phyloP scores from a whole-genome alignment of 768 basidiomycete species.

The Suillus ampliporus region DNA sequence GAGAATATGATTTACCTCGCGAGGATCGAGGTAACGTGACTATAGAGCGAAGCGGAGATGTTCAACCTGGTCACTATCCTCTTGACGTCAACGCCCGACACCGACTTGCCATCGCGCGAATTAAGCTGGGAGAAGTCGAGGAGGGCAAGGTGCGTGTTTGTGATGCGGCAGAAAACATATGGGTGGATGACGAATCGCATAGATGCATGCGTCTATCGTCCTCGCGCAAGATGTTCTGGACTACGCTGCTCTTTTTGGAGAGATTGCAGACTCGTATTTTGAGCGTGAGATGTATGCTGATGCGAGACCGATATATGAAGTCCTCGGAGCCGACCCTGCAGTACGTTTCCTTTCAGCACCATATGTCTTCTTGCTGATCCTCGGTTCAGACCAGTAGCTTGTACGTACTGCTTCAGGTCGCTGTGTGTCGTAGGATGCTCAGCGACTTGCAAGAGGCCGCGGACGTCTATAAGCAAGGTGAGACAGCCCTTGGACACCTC shows the following conservation, averaged over 20 bases:
- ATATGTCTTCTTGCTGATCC: not conserved
- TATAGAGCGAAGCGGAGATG: slow-evolving; percentile 47
- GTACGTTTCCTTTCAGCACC: slow-evolving; percentile 46
- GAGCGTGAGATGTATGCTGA: slow-evolving; percentile 77
- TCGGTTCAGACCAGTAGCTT: slow-evolving; percentile 69
- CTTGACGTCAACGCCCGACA: slow-evolving; percentile 83
- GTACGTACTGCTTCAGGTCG: slow-evolving; percentile 76
- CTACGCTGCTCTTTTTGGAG: slow-evolving; percentile 78
- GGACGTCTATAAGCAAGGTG: slow-evolving; percentile 85
- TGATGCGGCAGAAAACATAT: not conserved
- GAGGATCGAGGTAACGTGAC: slow-evolving; percentile 27
- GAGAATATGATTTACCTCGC: slow-evolving; percentile 75
- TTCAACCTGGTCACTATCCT: slow-evolving; percentile 61
- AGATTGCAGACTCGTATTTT: slow-evolving; percentile 87
- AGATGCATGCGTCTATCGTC: slow-evolving; percentile 82
- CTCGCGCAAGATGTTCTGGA: slow-evolving; percentile 74
- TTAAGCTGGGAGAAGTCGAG: slow-evolving; percentile 77
- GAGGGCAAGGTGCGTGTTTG: slow-evolving; percentile 74
- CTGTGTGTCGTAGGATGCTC: slow-evolving; percentile 78
- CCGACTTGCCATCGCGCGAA: slow-evolving; percentile 80
- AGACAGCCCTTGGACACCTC: slow-evolving; percentile 19
- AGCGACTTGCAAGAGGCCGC: slow-evolving; percentile 79
- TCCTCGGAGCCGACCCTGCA: slow-evolving; percentile 73
- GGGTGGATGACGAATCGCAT: not conserved
- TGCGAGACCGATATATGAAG: slow-evolving; percentile 81